Evolutionary conservation across 441 rosid species (phyloP).

Genomic region (Rhodomyrtus psidioides): DNA sequence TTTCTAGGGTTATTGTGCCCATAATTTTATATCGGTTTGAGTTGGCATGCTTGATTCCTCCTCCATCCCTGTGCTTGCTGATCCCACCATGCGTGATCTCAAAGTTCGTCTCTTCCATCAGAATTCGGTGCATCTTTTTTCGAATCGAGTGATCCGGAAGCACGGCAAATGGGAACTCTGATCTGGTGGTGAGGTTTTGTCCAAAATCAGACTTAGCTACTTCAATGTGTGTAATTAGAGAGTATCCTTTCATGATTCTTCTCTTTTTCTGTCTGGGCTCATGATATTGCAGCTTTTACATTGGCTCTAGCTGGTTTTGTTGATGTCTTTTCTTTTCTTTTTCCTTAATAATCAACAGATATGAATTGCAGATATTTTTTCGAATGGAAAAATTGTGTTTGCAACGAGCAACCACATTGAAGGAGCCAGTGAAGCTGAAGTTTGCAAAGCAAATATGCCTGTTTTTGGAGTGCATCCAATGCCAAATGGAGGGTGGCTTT

Average conservation of each 20-base stretch:
- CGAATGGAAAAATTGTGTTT: slow-evolving; percentile 88
- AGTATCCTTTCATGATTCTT: slow-evolving; percentile 50
- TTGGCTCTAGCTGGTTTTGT: neutral
- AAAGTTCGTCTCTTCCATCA: no score
- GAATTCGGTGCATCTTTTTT: no score
- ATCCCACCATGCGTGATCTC: no score
- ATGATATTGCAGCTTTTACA: neutral
- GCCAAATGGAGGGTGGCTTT: slow-evolving; percentile 78
- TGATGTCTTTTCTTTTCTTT: slow-evolving; percentile 3
- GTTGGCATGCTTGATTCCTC: no score
- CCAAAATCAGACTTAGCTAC: slow-evolving; percentile 21
- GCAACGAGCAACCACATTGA: slow-evolving; percentile 39
- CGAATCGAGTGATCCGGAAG: no score
- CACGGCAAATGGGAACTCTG: no score
- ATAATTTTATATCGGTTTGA: no score
- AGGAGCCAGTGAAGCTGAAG: slow-evolving; percentile 49
- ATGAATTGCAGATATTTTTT: slow-evolving; percentile 81
- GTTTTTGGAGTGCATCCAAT: slow-evolving; percentile 65
- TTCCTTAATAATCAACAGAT: slow-evolving; percentile 62
- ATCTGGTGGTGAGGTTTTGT: no score
- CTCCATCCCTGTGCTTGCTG: no score
- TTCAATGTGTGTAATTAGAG: slow-evolving; percentile 41
- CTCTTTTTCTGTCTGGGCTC: neutral
- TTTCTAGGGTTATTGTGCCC: no score
- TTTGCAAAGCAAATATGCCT: slow-evolving; percentile 73